Evolutionary conservation across 768 basidiomycete genomes (phyloP).

Genomic region (Lenzites betulinus): DNA sequence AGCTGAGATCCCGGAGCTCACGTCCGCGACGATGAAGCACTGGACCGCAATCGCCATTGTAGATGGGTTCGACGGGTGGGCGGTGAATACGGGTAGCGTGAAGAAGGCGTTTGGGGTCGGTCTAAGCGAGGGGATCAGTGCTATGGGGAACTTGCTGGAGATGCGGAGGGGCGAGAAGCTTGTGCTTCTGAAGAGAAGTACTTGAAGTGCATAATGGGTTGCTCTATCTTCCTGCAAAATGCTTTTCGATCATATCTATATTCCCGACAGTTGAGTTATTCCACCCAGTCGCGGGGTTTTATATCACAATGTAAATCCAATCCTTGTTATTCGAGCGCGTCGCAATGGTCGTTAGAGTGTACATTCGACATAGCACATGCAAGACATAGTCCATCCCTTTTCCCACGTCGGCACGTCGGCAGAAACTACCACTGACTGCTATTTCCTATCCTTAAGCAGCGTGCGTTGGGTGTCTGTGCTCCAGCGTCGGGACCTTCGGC

Average conservation of each 20-base stretch:
- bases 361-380: no score
- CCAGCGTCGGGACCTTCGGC: slow-evolving; percentile 1
- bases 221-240: neutral
- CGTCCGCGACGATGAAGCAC: neutral
- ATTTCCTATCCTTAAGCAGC: neutral
- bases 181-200: slow-evolving; percentile 25
- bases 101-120: slow-evolving; percentile 6
- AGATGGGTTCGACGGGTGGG: slow-evolving; percentile 47
- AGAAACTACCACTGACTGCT: neutral
- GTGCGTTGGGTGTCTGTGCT: slow-evolving; percentile 4
- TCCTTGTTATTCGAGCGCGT: no score
- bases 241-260: no score
- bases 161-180: slow-evolving; percentile 27
- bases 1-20: slow-evolving; percentile 41
- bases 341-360: no score
- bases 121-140: slow-evolving; percentile 10
- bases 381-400: neutral
- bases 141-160: slow-evolving; percentile 14
- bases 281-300: no score
- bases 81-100: slow-evolving; percentile 21
- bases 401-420: neutral
- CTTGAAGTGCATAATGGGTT: neutral
- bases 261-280: no score
- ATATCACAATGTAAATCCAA: no score
- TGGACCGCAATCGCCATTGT: slow-evolving; percentile 52